A percentile compares a stretch with the other conserved stretches of the same genome.
Conservation (phyloP, 352 stramenopile species). For the Globisporangium abappressorium region DNA sequence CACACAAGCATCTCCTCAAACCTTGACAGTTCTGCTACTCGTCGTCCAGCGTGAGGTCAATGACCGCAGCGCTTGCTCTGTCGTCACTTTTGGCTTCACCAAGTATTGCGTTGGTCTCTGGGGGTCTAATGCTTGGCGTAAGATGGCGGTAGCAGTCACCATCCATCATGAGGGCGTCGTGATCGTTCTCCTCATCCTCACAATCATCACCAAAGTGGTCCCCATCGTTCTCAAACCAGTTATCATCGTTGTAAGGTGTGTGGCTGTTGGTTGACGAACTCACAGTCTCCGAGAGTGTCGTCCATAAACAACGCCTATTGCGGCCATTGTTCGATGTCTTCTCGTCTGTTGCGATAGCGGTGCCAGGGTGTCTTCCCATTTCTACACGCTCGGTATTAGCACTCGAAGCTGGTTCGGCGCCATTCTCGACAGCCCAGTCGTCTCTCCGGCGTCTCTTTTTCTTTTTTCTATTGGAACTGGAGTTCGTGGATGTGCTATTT, state of each 20-base stretch:
- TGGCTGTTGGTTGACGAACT: not conserved
- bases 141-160: not conserved
- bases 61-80: conserved; percentile 1
- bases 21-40: not conserved
- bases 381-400: not conserved
- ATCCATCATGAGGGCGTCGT: not conserved
- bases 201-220: not conserved
- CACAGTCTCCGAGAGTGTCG: not conserved
- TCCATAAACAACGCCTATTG: not conserved
- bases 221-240: conserved; percentile 35
- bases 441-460: not conserved
- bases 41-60: conserved; percentile 20
- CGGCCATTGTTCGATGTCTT: not conserved
- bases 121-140: not conserved
- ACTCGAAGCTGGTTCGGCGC: not conserved
- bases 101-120: not conserved
- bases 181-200: not conserved
- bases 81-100: not conserved
- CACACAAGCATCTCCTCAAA: not conserved
- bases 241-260: conserved; percentile 22
- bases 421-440: not conserved
- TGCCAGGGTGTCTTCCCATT: not conserved
- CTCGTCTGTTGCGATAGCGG: not conserved
- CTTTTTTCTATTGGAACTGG: not conserved
- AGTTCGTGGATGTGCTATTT: too few relatives aligned